Evolutionary conservation across 1,139 yeast species (phyloP), one percentile per base, ranked within the genome.

Genomic region (Zygosaccharomyces pseudobailii): DNA sequence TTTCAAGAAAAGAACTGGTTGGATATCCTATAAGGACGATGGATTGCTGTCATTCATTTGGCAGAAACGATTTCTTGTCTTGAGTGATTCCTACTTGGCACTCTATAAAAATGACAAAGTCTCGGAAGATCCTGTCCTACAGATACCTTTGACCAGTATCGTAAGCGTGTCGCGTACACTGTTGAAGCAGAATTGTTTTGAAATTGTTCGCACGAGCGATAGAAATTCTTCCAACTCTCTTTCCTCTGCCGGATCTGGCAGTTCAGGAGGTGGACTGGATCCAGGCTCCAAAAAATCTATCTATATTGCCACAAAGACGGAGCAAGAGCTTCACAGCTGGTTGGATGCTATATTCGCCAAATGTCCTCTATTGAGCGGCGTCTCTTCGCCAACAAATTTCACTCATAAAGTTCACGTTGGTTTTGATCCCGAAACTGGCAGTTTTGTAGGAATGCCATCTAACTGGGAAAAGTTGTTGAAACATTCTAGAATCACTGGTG

Each of bases 21-120:
- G 96, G 95, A 90, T 87, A 23, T 87, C 87, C 47, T 82, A 88
- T 47, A 89, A 88, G 65, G 97, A 90, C 59, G 97, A 90, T 58
- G 96, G 96, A 21, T 68, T 87, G 32, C 78, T 87, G 54, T 80
- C 89, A 10, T 88, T 90, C 65, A 73, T 95, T 57, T 92, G 97
- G 97, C 89, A 90, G 51, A 89, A 89, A 63, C 78, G 95, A 57
- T 90, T 74, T 65, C 73, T 90, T 71, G 83, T 87, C 9, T 72
- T 92, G 45, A 80, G 80, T 57, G 96, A 89, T 55, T 77, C 84
- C 47, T 79, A 83, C 35, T 71, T 92, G 51, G 85, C 84, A 52
- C 79, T 92, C 55, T 85, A 83, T 69, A 88, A 87, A 61, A 76
- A 72, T 48, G 96, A 88, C 54, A 58, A 70, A 33, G 69, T 70